Evolutionary conservation across 176 grass and related monocot genomes (phyloP).

Genomic region (Cenchrus purpureus): DNA sequence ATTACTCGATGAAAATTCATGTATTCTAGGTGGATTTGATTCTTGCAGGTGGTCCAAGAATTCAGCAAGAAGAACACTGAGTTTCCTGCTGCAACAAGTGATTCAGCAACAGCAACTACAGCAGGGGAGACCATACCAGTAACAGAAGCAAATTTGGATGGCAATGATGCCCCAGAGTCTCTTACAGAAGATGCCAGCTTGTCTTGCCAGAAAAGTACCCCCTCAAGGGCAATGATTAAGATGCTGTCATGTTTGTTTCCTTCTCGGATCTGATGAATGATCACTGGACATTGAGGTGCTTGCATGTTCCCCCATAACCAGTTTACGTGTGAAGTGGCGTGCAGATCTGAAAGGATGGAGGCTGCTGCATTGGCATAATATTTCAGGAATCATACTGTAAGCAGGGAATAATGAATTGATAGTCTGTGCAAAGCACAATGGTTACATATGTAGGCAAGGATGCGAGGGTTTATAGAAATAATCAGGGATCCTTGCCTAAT

Average conservation of each 20-base stretch:
- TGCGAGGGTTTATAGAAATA: no score
- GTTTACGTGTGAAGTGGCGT: neutral
- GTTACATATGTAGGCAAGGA: no score
- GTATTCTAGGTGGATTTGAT: conserved; percentile 23
- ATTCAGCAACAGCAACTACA: conserved; percentile 22
- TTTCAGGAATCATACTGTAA: neutral
- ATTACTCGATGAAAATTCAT: neutral
- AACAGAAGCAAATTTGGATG: conserved; percentile 68
- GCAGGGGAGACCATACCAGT: conserved; percentile 39
- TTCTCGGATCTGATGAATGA: conserved; percentile 45
- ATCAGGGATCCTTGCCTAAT: no score
- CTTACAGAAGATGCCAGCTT: conserved; percentile 38
- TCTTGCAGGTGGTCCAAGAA: conserved; percentile 70
- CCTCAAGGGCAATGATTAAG: conserved; percentile 39
- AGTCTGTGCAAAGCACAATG: no score
- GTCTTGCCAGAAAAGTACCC: conserved; percentile 38
- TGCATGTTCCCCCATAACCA: neutral
- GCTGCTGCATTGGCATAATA: neutral
- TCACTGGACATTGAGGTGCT: neutral
- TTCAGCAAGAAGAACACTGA: conserved; percentile 58
- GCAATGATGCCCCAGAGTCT: conserved; percentile 36
- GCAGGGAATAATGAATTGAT: no score
- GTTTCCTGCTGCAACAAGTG: neutral
- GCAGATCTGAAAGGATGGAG: neutral
- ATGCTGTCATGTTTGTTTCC: conserved; percentile 59